Evolutionary conservation across 2,329 filamentous ascomycete genomes (phyloP).

Genomic region (Calonectria fujianensis): DNA sequence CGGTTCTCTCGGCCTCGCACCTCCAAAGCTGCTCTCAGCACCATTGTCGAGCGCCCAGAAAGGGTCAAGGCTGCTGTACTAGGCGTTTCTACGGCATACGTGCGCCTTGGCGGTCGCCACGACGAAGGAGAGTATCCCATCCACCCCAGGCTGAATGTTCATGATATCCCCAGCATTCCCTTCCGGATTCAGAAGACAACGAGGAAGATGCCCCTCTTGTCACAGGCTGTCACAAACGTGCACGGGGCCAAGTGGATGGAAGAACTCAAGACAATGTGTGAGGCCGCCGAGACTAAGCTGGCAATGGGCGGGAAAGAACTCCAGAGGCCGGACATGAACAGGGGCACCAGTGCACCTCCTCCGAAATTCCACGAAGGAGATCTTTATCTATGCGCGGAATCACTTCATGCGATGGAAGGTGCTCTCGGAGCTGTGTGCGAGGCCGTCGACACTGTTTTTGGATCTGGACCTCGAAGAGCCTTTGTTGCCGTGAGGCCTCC

Average conservation of each 20-base stretch:
- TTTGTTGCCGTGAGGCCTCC: constrained; percentile 96
- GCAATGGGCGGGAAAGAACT: constrained; percentile 87
- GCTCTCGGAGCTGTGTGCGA: constrained; percentile 95
- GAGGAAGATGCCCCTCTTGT: constrained; percentile 81
- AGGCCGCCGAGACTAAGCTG: constrained; percentile 85
- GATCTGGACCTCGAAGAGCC: constrained; percentile 79
- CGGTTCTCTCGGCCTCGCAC: constrained; percentile 90
- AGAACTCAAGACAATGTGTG: constrained; percentile 90
- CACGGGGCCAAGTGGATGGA: constrained; percentile 96
- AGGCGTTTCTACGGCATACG: constrained; percentile 90
- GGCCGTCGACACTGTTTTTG: constrained; percentile 90
- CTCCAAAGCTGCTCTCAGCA: constrained; percentile 80
- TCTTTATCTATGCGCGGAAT: constrained; percentile 91
- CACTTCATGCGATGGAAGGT: constrained; percentile 90
- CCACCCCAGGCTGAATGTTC: constrained; percentile 75
- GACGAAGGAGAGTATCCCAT: constrained; percentile 81
- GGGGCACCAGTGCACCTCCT: constrained; percentile 67
- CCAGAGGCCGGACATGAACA: constrained; percentile 78
- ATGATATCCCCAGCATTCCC: constrained; percentile 76
- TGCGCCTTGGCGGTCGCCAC: constrained; percentile 89
- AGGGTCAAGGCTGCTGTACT: constrained; percentile 88
- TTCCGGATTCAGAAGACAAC: constrained; percentile 91
- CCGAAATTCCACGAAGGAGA: constrained; percentile 89
- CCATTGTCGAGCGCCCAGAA: constrained; percentile 95
- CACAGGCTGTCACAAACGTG: constrained; percentile 89